A percentile compares a stretch with the other conserved stretches of the same genome.
Conservation (phyloP, 1,284 basidiomycete species). For the Pyrrhoderma lamaoense region DNA sequence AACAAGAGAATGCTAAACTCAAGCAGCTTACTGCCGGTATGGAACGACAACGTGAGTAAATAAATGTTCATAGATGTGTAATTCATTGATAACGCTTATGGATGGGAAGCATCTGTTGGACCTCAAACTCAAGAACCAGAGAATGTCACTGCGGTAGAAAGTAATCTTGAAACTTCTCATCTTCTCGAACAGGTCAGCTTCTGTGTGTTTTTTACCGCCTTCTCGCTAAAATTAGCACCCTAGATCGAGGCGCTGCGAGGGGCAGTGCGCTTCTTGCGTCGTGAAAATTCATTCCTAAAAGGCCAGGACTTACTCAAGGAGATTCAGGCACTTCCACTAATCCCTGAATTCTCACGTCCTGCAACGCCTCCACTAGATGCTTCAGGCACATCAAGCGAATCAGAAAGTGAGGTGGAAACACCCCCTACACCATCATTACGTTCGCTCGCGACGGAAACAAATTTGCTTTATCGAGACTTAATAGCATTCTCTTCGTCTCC, state of each 20-base stretch:
- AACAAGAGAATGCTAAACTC: slow-evolving; percentile 81
- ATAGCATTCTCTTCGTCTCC: slow-evolving; percentile 74
- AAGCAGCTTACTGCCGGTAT: slow-evolving; percentile 57
- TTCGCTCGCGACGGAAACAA: slow-evolving; percentile 71
- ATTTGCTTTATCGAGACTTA: slow-evolving; percentile 75
- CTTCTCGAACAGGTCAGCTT: slow-evolving; percentile 70
- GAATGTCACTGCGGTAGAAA: slow-evolving; percentile 52
- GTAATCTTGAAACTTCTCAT: slow-evolving; percentile 77
- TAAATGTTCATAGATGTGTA: slow-evolving; percentile 15
- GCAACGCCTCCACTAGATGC: slow-evolving; percentile 57
- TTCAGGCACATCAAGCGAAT: slow-evolving; percentile 59
- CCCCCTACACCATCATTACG: slow-evolving; percentile 45
- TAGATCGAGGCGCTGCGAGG: slow-evolving; percentile 87
- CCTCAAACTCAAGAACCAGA: slow-evolving; percentile 53
- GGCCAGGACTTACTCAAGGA: slow-evolving; percentile 81
- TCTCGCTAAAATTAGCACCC: slow-evolving; percentile 1
- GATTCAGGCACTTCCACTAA: slow-evolving; percentile 64
- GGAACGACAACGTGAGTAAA: slow-evolving; percentile 55
- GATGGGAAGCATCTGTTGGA: slow-evolving; percentile 27
- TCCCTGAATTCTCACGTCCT: slow-evolving; percentile 42
- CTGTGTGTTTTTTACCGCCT: slow-evolving; percentile 2
- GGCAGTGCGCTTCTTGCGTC: slow-evolving; percentile 82
- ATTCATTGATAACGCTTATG: not conserved
- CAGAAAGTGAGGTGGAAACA: slow-evolving; percentile 41
- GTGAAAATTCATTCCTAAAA: slow-evolving; percentile 89